phyloP scores from a whole-genome alignment of 768 basidiomycete genomes.

The Tephrocybe sp. region DNA sequence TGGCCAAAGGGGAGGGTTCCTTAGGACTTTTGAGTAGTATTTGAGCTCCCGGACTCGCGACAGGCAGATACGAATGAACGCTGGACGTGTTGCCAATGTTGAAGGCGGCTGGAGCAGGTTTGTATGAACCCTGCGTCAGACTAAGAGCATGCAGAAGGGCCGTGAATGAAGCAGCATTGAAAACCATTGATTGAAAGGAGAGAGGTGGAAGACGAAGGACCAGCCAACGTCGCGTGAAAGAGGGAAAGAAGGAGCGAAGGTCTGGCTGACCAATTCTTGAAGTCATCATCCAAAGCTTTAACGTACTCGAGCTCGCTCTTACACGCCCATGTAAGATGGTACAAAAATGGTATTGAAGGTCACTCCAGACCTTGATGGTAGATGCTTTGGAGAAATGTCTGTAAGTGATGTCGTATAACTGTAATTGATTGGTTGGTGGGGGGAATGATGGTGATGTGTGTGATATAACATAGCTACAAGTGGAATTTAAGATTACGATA shows the following conservation, averaged over 20 bases:
- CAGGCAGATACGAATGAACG: not conserved
- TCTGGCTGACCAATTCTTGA: slow-evolving; percentile 6
- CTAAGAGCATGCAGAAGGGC: slow-evolving; percentile 31
- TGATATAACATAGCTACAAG: slow-evolving; percentile 26
- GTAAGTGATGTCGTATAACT: slow-evolving; percentile 23
- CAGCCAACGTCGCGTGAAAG: slow-evolving; percentile 18
- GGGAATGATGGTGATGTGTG: slow-evolving; percentile 41
- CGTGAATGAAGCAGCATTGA: slow-evolving; percentile 22
- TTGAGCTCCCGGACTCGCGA: slow-evolving; percentile 2
- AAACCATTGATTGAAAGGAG: slow-evolving; percentile 22
- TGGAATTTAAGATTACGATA: slow-evolving; percentile 30
- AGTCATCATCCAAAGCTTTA: no score
- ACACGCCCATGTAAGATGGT: no score
- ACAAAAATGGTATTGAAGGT: slow-evolving; percentile 5
- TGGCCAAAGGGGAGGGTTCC: slow-evolving; percentile 1
- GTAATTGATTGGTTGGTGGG: slow-evolving; percentile 27
- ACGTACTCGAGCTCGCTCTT: no score
- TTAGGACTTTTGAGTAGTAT: slow-evolving; percentile 1
- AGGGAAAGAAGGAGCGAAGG: slow-evolving; percentile 1
- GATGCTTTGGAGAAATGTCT: slow-evolving; percentile 22
- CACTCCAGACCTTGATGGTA: not conserved
- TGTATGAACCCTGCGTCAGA: slow-evolving; percentile 29
- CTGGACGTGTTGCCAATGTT: slow-evolving; percentile 2
- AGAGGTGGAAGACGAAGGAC: slow-evolving; percentile 11
- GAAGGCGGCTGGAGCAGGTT: slow-evolving; percentile 22